Base-by-base conservation (phyloP, 495 filamentous ascomycete species). In the Pyronema domesticum region DNA sequence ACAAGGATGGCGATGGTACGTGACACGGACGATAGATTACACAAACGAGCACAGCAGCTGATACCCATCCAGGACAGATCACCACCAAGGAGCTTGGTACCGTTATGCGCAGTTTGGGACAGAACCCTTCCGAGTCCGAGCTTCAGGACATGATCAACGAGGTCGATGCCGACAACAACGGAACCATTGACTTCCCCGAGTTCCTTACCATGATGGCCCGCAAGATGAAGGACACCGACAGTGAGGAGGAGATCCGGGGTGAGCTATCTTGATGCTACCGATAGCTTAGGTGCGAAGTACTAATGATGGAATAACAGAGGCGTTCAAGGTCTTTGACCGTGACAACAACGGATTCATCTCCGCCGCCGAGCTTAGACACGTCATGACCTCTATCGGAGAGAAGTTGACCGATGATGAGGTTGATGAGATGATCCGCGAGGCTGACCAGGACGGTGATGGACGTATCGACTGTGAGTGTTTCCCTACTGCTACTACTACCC, bases 131-230 rank as follows among this genome's bases (percentile, higher is more conserved):
- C 66, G 89, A 96, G 75, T 94, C 89, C 53, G 91, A 98, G 72
- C 76, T 98, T 59, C 93, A 96, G 73, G 93, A 96, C 69, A 96
- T 98, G 91, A 96, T 98, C 76, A 95, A 96, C 75, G 93, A 96
- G 75, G 93, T 98, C 55, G 91, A 98, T 65, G 88, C 91, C 67
- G 89, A 96, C 74, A 96, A 95, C 80, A 98, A 96, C 68, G 91
- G 91, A 72, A 96, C 91, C 58, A 98, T 98, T 63, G 93, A 98
- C 70, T 98, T 98, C 72, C 89, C 89, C 95, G 91, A 98, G 62
- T 98, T 98, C 74, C 77, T 96, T 54, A 96, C 91, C 56, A 98
- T 96, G 93, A 98, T 98, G 91, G 91, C 93, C 52, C 81, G 93
- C 65, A 96, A 96, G 76, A 98, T 98, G 93, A 98, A 96, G 79